phyloP scores from a whole-genome alignment of 306 rosid species.

The Cyamopsis tetragonoloba region DNA sequence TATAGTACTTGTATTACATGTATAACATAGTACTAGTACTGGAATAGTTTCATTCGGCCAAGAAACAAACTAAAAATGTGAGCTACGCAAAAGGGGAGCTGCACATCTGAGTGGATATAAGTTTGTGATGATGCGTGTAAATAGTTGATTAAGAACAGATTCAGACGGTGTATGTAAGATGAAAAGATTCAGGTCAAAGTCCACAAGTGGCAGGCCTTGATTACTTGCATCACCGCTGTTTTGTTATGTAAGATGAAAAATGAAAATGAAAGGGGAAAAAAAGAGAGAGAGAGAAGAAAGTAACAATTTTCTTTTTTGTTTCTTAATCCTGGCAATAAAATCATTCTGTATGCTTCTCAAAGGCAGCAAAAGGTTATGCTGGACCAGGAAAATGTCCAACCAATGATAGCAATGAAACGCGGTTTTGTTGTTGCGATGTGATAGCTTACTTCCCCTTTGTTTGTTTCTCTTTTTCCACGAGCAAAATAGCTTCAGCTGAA shows the following conservation, averaged over 20 bases:
- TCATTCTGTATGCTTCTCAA: slow-evolving; percentile 22
- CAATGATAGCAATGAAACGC: slow-evolving; percentile 19
- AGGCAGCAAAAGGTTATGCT: slow-evolving; percentile 5
- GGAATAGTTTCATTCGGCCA: slow-evolving; percentile 33
- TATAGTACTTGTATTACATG: slow-evolving; percentile 39
- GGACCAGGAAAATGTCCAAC: slow-evolving; percentile 16
- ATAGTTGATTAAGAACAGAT: slow-evolving; percentile 67
- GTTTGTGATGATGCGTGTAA: slow-evolving; percentile 62
- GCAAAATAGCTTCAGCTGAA: background rate
- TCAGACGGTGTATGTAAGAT: slow-evolving; percentile 49
- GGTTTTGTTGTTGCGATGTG: slow-evolving; percentile 15
- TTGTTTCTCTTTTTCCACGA: background rate
- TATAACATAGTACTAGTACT: slow-evolving; percentile 42
- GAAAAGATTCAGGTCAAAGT: slow-evolving; percentile 94
- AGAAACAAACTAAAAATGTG: slow-evolving; percentile 41
- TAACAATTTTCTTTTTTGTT: slow-evolving; percentile 32
- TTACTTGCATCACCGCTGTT: slow-evolving; percentile 61
- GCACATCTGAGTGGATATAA: slow-evolving; percentile 53
- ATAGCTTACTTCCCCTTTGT: background rate
- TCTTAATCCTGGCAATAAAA: slow-evolving; percentile 17
- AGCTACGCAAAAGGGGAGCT: slow-evolving; percentile 57
- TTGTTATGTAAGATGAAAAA: slow-evolving; percentile 54
- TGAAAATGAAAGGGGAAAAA: background rate
- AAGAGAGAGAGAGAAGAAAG: slow-evolving; percentile 8
- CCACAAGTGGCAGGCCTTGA: slow-evolving; percentile 80